These are phyloP conservation scores for Protea cynaroides DNA, from an alignment of 164 flowering plant genomes.

Conservation along the genomic window DNA sequence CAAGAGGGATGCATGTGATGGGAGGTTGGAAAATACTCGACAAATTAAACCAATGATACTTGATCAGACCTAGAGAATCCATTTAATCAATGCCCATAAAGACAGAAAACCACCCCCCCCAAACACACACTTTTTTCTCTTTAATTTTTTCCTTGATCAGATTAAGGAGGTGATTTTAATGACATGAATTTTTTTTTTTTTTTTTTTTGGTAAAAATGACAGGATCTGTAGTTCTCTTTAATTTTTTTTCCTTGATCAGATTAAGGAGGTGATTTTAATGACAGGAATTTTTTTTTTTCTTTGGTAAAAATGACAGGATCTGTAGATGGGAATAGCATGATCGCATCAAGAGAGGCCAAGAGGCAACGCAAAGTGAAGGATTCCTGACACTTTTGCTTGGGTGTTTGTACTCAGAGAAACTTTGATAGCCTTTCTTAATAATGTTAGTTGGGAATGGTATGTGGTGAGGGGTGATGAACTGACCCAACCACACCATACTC, in stretches of 20 bases:
- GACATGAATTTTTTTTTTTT: not conserved
- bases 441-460: conserved; percentile 14
- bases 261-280: too few species aligned
- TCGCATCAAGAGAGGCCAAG: conserved; percentile 13
- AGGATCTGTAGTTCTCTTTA: too few species aligned
- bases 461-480: conserved; percentile 11
- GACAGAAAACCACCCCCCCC: not conserved
- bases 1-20: not conserved
- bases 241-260: too few species aligned
- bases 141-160: too few species aligned
- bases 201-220: too few species aligned
- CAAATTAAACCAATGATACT: too few species aligned
- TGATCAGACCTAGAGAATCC: not conserved
- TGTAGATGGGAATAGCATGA: conserved; percentile 14
- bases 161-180: too few species aligned
- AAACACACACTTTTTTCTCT: too few species aligned
- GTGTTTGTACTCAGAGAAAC: conserved; percentile 14
- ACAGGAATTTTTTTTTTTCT: not conserved
- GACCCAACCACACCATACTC: conserved; percentile 14
- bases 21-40: too few species aligned
- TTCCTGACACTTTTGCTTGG: conserved; percentile 23
- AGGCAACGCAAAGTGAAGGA: conserved; percentile 25
- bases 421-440: conserved; percentile 17
- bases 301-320: too few species aligned
- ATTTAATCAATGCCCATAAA: not conserved